Evolutionary conservation across 805 yeast genomes (phyloP).

Genomic region (Starmerella ratchasimensis): DNA sequence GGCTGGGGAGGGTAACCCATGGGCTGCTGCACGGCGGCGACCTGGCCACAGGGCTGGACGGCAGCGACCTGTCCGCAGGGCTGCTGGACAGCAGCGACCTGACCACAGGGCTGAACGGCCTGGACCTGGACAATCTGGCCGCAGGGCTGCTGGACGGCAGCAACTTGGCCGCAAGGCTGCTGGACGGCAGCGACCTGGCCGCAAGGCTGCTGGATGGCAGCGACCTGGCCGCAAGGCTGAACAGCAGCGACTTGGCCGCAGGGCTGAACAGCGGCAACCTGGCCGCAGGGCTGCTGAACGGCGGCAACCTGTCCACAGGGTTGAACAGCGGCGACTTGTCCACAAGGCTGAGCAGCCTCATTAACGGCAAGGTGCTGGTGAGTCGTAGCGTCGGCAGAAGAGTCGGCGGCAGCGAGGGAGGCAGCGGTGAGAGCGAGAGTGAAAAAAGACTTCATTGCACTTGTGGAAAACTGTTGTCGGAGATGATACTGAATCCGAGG

Average conservation of each 20-base stretch:
- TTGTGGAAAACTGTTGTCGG: too few relatives aligned
- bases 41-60: conserved; percentile 5
- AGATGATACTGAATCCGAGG: too few relatives aligned
- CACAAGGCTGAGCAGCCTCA: neutral
- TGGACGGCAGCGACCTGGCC: conserved; percentile 1
- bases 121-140: conserved; percentile 1
- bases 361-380: neutral
- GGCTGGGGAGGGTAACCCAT: conserved; percentile 1
- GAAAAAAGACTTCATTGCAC: conserved; percentile 3
- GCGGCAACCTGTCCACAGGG: conserved; percentile 10
- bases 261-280: conserved; percentile 4
- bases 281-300: conserved; percentile 5
- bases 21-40: conserved; percentile 9
- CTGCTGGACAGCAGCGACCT: conserved; percentile 9
- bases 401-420: conserved; percentile 1
- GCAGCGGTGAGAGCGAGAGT: conserved; percentile 1
- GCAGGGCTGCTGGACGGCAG: conserved; percentile 6
- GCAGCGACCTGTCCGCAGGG: conserved; percentile 4
- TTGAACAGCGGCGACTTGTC: conserved; percentile 8
- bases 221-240: conserved; percentile 6
- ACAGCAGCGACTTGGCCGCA: neutral
- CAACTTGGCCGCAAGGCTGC: conserved; percentile 5
- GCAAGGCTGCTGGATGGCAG: conserved; percentile 2
- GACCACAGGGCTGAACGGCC: conserved; percentile 4
- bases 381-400: neutral